phyloP scores from a whole-genome alignment of 23 red algal species.

The Cyanidiococcus yangmingshanensis region DNA sequence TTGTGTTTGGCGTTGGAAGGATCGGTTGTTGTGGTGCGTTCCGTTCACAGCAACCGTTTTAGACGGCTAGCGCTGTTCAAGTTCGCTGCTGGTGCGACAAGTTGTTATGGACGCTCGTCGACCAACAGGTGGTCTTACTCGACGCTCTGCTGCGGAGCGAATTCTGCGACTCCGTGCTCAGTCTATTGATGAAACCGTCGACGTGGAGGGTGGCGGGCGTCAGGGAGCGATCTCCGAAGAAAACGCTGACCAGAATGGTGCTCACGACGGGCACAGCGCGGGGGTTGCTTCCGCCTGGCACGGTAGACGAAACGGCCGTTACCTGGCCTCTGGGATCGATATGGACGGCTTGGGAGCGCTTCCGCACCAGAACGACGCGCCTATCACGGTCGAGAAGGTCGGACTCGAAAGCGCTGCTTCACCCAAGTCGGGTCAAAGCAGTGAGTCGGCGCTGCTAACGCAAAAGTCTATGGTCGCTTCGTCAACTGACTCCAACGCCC shows the following conservation, averaged over 20 bases:
- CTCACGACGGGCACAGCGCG: not conserved
- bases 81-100: too few relatives aligned
- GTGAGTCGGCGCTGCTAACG: not conserved
- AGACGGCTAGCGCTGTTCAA: too few relatives aligned
- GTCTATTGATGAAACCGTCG: not conserved
- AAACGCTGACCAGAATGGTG: not conserved
- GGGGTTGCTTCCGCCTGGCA: not conserved
- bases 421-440: not conserved
- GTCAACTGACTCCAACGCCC: not conserved
- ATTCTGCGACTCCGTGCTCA: not conserved
- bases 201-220: not conserved
- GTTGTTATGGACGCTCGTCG: not conserved
- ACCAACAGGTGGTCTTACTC: not conserved
- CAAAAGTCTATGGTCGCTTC: not conserved
- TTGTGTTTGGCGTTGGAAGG: too few relatives aligned
- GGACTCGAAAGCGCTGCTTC: not conserved
- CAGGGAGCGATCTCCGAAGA: not conserved
- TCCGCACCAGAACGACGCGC: not conserved
- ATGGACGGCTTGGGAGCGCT: constrained; percentile 9
- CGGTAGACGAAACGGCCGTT: not conserved
- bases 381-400: not conserved
- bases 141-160: constrained; percentile 7
- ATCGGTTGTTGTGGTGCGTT: too few relatives aligned
- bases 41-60: too few relatives aligned
- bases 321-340: not conserved